Evolutionary conservation across 2,329 filamentous ascomycete genomes (phyloP), one percentile per base, ranked within the genome.

Genomic region (Fusarium sp.): DNA sequence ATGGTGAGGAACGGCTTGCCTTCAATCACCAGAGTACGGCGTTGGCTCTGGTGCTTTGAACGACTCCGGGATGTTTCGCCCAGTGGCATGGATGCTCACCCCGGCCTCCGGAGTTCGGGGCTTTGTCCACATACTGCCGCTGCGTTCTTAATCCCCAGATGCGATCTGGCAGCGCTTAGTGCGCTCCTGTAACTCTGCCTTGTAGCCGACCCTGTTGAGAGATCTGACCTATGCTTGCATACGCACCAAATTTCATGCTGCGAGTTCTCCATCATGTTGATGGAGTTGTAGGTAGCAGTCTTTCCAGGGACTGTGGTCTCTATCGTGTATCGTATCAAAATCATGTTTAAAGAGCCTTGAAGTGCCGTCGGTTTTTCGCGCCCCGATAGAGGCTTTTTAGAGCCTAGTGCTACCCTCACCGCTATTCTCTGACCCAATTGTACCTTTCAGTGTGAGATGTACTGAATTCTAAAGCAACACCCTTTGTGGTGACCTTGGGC

Each of bases 121-220:
- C 75, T 76, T 69, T 76, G 73, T 72, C 75, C 71, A 77, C 75
- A 75, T 76, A 65, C 72, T 77, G 72, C 75, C 73, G 75, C 72
- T 75, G 72, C 68, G 65, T 65, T 73, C 68, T 70, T 62, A 68
- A 63, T 72, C 73, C 70, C 72, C 68, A 68, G 75, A 77, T 77
- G 74, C 70, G 75, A 77, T 77, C 75, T 77, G 74, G 75, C 75
- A 77, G 74, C 72, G 68, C 65, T 75, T 77, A 77, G 75, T 77
- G 75, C 75, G 63, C 74, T 75, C 75, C 72, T 77, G 70, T 76
- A 56, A 53, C 72, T 76, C 49, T 76, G 68, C 69, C 74, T 65
- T 75, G 65, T 68, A 55, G 47, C 68, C 41, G 56, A 68, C 57
- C 55, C 68, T 72, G 73, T 66, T 75, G 76, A 57, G 52, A 77